Evolutionary conservation across 495 filamentous ascomycete genomes (phyloP).

Genomic region (Penicillium chermesinum): DNA sequence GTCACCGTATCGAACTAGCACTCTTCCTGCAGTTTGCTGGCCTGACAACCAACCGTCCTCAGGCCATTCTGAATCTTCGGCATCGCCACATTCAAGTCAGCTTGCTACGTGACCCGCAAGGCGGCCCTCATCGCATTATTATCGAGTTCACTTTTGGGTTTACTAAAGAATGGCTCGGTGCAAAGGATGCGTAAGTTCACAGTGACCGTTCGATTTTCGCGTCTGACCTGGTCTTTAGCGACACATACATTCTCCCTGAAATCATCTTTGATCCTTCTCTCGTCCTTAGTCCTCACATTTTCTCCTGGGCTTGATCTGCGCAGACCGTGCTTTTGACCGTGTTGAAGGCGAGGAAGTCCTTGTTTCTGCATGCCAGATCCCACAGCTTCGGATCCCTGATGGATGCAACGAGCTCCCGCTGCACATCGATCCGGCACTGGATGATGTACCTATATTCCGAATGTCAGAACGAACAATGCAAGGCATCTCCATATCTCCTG

Average conservation of each 20-base stretch:
- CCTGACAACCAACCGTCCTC: conserved; percentile 22
- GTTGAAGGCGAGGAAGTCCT: conserved; percentile 26
- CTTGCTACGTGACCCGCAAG: conserved; percentile 26
- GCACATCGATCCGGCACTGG: conserved; percentile 14
- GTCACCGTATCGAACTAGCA: conserved; percentile 20
- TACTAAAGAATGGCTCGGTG: conserved; percentile 27
- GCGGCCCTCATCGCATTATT: conserved; percentile 23
- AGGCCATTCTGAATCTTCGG: conserved; percentile 22
- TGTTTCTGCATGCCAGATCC: conserved; percentile 22
- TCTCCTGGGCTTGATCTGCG: conserved; percentile 34
- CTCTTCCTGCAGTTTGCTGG: conserved; percentile 26
- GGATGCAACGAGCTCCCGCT: conserved; percentile 26
- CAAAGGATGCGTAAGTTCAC: conserved; percentile 24
- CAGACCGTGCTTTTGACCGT: conserved; percentile 24
- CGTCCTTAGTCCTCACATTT: conserved; percentile 30
- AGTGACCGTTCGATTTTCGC: background rate
- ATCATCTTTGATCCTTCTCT: conserved; percentile 35
- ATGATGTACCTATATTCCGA: conserved; percentile 20
- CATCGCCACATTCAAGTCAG: conserved; percentile 28
- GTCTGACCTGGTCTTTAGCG: conserved; percentile 16
- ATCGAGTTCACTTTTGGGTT: conserved; percentile 34
- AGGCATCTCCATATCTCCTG: conserved; percentile 29
- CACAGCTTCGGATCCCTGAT: conserved; percentile 22
- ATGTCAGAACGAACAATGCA: conserved; percentile 23
- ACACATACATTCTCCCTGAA: conserved; percentile 33